phyloP scores from a whole-genome alignment of 2,329 filamentous ascomycete species.

The Diaporthe citrichinensis region DNA sequence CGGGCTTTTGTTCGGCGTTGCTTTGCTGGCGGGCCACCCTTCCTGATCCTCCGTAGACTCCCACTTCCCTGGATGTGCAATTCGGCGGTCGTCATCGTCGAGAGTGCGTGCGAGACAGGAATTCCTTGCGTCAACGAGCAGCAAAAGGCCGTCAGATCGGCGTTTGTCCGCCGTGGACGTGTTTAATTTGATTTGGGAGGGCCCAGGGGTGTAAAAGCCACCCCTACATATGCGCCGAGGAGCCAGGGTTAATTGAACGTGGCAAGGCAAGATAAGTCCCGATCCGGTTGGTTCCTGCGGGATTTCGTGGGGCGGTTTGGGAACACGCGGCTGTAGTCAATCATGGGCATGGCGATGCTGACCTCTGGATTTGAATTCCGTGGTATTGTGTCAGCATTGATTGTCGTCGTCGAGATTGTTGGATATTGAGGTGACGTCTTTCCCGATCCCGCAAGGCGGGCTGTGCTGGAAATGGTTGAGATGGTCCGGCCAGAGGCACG shows the following conservation, averaged over 20 bases:
- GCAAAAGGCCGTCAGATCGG: neutral
- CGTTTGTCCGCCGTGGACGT: neutral
- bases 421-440: neutral
- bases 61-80: neutral
- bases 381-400: slow-evolving; percentile 1
- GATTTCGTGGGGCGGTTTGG: neutral
- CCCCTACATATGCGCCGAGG: neutral
- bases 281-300: neutral
- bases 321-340: neutral
- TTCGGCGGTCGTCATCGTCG: neutral
- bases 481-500: neutral
- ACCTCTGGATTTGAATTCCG: neutral
- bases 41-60: slow-evolving; percentile 13
- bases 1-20: slow-evolving; percentile 22
- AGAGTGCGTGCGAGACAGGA: neutral
- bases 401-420: neutral
- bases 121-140: neutral
- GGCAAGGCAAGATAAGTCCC: slow-evolving; percentile 13
- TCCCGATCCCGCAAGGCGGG: neutral
- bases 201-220: neutral
- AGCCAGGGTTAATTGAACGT: neutral
- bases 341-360: neutral
- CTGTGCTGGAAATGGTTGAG: slow-evolving; percentile 1
- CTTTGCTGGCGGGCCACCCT: slow-evolving; percentile 21
- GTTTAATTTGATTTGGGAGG: slow-evolving; percentile 14